Conservation (phyloP, 352 stramenopile genomes). For the Sclerospora graminicola region DNA sequence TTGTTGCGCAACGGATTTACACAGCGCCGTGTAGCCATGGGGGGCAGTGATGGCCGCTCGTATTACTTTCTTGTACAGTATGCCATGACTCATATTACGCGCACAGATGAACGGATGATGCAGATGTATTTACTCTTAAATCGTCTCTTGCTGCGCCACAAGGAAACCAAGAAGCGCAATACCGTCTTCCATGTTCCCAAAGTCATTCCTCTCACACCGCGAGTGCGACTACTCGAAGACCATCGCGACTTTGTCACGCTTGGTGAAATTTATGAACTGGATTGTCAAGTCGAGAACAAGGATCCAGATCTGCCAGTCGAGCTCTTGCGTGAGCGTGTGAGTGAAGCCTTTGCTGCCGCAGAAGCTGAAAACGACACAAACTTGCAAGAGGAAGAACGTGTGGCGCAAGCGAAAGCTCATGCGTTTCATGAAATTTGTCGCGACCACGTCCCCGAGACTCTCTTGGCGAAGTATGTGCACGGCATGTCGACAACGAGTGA, state of each 20-base stretch:
- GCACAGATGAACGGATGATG: conserved; percentile 91
- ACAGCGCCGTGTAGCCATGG: conserved; percentile 84
- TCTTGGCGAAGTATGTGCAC: conserved; percentile 82
- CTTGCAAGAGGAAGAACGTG: conserved; percentile 52
- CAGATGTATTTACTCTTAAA: conserved; percentile 90
- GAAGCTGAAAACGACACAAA: conserved; percentile 20
- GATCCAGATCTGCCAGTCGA: conserved; percentile 76
- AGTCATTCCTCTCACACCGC: conserved; percentile 88
- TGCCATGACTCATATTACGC: conserved; percentile 88
- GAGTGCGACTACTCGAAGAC: conserved; percentile 83
- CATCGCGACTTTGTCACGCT: conserved; percentile 77
- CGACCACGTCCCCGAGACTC: conserved; percentile 67
- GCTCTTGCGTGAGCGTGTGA: conserved; percentile 64
- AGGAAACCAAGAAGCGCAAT: conserved; percentile 83
- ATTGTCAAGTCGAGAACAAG: conserved; percentile 55
- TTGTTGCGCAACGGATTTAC: conserved; percentile 84
- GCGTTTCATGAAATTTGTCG: conserved; percentile 79
- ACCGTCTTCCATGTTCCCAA: conserved; percentile 86
- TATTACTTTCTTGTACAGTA: conserved; percentile 91
- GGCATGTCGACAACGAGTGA: conserved; percentile 61
- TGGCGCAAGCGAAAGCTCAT: conserved; percentile 46
- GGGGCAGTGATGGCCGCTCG: conserved; percentile 78
- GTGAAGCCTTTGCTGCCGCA: conserved; percentile 44
- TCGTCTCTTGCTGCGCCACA: conserved; percentile 72
- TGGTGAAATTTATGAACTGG: conserved; percentile 77